Percentiles rank a stretch among this genome's conserved stretches.
phyloP scores from a whole-genome alignment of 192 early-diverging fungal species.

The Haplosporangium gracile region DNA sequence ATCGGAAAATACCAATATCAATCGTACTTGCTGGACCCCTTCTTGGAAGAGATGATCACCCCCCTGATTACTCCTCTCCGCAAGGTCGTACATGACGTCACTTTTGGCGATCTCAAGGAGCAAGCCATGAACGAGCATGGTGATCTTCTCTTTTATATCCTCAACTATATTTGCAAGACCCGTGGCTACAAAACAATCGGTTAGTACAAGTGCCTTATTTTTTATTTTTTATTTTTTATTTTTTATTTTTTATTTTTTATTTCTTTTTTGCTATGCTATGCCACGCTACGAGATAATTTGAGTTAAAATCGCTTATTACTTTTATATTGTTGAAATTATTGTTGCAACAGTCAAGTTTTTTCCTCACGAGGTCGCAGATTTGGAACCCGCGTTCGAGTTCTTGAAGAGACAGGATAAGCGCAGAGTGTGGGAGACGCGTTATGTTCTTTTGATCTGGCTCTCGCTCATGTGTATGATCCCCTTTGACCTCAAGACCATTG shows the following conservation, averaged over 20 bases:
- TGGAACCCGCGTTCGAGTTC: conserved; percentile 90
- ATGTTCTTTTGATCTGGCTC: conserved; percentile 90
- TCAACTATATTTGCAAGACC: conserved; percentile 88
- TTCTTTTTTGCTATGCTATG: background rate
- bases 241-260: background rate
- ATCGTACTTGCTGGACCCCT: conserved; percentile 82
- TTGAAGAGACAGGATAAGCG: conserved; percentile 53
- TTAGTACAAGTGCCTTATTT: conserved; percentile 25
- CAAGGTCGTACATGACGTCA: conserved; percentile 30
- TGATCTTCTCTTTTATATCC: conserved; percentile 57
- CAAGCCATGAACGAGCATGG: conserved; percentile 35
- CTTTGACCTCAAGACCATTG: conserved; percentile 91
- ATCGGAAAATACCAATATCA: conserved; percentile 80
- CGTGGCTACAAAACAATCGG: conserved; percentile 92
- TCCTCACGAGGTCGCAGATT: conserved; percentile 87
- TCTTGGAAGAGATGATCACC: conserved; percentile 74
- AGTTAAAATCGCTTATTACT: background rate
- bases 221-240: background rate
- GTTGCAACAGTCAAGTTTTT: conserved; percentile 83
- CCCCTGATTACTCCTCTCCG: conserved; percentile 72
- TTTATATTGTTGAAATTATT: background rate
- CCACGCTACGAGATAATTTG: background rate
- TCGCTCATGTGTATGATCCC: conserved; percentile 97
- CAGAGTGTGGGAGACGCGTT: conserved; percentile 82
- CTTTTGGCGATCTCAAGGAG: conserved; percentile 33